These are phyloP conservation scores for Verbascum thapsus DNA, from an alignment of 257 asterid genomes.

Conservation along the genomic window DNA sequence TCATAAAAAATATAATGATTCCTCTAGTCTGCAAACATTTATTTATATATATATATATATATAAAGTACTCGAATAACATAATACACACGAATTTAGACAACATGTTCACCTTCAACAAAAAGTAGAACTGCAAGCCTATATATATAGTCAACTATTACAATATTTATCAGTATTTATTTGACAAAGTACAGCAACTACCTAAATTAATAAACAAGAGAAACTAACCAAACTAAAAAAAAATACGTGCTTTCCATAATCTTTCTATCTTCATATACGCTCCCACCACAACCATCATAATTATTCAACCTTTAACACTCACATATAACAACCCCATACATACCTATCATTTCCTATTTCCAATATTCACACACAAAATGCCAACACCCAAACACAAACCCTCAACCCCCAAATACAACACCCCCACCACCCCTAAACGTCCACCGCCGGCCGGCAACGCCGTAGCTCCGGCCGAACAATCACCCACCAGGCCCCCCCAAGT, in stretches of 20 bases:
- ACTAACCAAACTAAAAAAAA: constrained; percentile 28
- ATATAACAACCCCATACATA: not conserved
- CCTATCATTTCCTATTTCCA: constrained; percentile 16
- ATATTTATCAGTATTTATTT: not conserved
- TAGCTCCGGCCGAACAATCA: constrained; percentile 51
- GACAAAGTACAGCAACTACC: not conserved
- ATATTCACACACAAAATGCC: constrained; percentile 38
- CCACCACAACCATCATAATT: constrained; percentile 29
- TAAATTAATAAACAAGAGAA: constrained; percentile 2
- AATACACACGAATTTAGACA: too few species aligned
- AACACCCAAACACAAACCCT: constrained; percentile 45
- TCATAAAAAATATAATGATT: too few species aligned
- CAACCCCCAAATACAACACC: constrained; percentile 18
- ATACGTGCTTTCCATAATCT: constrained; percentile 44
- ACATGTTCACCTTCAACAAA: constrained; percentile 20
- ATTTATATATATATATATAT: too few species aligned
- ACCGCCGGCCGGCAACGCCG: constrained; percentile 40
- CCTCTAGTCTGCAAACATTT: too few species aligned
- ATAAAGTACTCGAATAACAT: too few species aligned
- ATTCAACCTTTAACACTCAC: not conserved
- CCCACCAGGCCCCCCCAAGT: constrained; percentile 36
- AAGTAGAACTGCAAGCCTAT: constrained; percentile 18
- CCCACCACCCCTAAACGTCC: constrained; percentile 19
- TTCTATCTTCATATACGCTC: constrained; percentile 26
- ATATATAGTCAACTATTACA: constrained; percentile 2